These are phyloP conservation scores for Pythium aphanidermatum DNA, from an alignment of 352 stramenopile genomes.

Conservation along the genomic window DNA sequence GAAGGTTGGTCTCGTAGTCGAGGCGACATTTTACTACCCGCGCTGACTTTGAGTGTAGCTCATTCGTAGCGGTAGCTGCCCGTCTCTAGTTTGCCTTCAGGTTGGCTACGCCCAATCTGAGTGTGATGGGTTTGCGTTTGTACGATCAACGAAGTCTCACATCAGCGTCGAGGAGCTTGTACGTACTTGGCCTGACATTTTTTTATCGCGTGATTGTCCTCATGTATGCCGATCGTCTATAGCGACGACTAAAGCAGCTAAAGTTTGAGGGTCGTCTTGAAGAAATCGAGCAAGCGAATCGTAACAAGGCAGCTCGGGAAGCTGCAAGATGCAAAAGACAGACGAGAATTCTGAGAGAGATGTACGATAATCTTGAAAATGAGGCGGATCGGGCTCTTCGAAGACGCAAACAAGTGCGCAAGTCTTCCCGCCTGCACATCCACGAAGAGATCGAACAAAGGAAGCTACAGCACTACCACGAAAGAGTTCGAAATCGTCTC, in stretches of 20 bases:
- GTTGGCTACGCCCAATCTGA: slow-evolving; percentile 40
- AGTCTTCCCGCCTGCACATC: slow-evolving; percentile 53
- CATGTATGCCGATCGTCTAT: neutral
- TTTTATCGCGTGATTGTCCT: neutral
- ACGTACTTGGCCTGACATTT: slow-evolving; percentile 5
- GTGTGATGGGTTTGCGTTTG: slow-evolving; percentile 31
- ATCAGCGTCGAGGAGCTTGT: slow-evolving; percentile 60
- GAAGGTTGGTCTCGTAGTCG: slow-evolving; percentile 16
- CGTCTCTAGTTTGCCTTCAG: slow-evolving; percentile 48
- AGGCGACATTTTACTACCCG: neutral
- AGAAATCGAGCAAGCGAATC: slow-evolving; percentile 25
- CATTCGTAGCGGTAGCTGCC: slow-evolving; percentile 35
- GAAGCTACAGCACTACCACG: slow-evolving; percentile 35
- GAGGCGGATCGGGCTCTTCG: slow-evolving; percentile 46
- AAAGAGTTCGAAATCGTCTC: slow-evolving; percentile 4
- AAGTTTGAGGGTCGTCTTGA: slow-evolving; percentile 32
- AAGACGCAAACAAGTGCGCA: slow-evolving; percentile 44
- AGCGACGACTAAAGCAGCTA: slow-evolving; percentile 35
- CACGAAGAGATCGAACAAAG: slow-evolving; percentile 45
- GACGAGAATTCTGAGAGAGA: slow-evolving; percentile 31
- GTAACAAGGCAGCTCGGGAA: slow-evolving; percentile 25
- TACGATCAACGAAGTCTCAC: slow-evolving; percentile 25
- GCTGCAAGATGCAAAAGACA: slow-evolving; percentile 32
- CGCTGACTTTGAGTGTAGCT: too few relatives aligned
- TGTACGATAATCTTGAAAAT: slow-evolving; percentile 49